phyloP scores from a whole-genome alignment of 139 green algal species.

The Chlorella sorokiniana region DNA sequence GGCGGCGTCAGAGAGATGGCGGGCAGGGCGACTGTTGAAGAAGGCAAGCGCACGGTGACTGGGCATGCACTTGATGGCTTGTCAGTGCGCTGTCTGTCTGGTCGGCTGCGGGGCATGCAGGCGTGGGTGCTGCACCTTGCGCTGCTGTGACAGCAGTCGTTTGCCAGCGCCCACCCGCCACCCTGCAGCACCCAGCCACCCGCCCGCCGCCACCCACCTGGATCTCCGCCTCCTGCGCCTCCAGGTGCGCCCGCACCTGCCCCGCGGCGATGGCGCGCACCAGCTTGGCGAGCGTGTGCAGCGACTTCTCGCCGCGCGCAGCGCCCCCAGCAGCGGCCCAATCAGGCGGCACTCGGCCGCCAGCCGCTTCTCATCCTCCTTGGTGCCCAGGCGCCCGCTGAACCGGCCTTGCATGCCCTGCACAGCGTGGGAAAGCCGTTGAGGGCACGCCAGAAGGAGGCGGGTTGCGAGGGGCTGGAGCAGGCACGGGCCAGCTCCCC shows the following conservation, averaged over 20 bases:
- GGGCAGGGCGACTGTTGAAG: no score
- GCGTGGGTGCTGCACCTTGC: no score
- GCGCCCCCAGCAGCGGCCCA: slow-evolving; percentile 71
- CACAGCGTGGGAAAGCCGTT: background rate
- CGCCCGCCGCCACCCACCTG: slow-evolving; percentile 28
- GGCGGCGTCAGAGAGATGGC: background rate
- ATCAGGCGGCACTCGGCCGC: slow-evolving; percentile 83
- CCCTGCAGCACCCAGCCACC: background rate
- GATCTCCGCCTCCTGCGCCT: slow-evolving; percentile 40
- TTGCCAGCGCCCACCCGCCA: no score
- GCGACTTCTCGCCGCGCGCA: slow-evolving; percentile 67
- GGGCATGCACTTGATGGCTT: no score
- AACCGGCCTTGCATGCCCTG: slow-evolving; percentile 75
- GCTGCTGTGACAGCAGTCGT: no score
- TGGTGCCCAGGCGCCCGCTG: slow-evolving; percentile 79
- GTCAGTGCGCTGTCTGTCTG: no score
- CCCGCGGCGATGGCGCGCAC: slow-evolving; percentile 80
- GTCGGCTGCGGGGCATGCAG: no score
- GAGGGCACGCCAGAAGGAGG: background rate
- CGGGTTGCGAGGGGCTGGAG: background rate
- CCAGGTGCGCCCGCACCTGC: slow-evolving; percentile 65
- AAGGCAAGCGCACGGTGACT: background rate
- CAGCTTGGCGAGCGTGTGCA: slow-evolving; percentile 84
- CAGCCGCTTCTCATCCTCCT: slow-evolving; percentile 81
- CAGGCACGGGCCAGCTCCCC: background rate